Conservation (phyloP, 352 stramenopile genomes). For the Globisporangium apiculatum region DNA sequence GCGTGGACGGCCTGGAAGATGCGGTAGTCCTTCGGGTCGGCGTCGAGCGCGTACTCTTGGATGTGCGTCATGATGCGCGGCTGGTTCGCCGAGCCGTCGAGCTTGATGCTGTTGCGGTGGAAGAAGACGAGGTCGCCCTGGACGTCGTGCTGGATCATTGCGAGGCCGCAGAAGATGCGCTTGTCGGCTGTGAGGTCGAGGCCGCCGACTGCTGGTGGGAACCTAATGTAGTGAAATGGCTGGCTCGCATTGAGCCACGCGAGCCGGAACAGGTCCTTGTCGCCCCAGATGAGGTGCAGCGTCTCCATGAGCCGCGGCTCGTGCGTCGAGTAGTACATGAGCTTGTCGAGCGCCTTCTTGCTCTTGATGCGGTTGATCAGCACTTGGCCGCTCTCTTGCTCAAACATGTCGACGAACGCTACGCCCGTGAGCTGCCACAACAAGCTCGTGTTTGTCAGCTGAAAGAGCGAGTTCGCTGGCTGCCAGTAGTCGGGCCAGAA, state of each 20-base stretch:
- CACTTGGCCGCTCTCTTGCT: slow-evolving; percentile 84
- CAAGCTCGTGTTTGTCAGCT: slow-evolving; percentile 63
- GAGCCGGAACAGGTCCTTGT: slow-evolving; percentile 84
- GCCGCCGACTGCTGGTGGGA: slow-evolving; percentile 66
- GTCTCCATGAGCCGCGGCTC: slow-evolving; percentile 59
- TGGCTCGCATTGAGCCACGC: slow-evolving; percentile 74
- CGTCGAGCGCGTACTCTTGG: slow-evolving; percentile 68
- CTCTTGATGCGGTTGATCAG: slow-evolving; percentile 75
- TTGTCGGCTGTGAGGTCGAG: slow-evolving; percentile 58
- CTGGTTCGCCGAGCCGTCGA: slow-evolving; percentile 61
- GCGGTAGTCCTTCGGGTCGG: slow-evolving; percentile 63
- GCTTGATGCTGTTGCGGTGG: slow-evolving; percentile 83
- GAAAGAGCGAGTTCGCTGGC: slow-evolving; percentile 73
- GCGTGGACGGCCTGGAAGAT: slow-evolving; percentile 79
- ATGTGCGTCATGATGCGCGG: slow-evolving; percentile 77
- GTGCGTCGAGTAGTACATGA: slow-evolving; percentile 84
- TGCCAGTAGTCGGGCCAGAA: slow-evolving; percentile 87
- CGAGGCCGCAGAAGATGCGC: slow-evolving; percentile 72
- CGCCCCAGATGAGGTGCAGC: slow-evolving; percentile 77
- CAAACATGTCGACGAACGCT: slow-evolving; percentile 71
- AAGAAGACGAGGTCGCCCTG: slow-evolving; percentile 82
- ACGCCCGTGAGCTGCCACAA: slow-evolving; percentile 76
- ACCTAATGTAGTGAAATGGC: slow-evolving; percentile 74
- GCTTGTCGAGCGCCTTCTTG: slow-evolving; percentile 69
- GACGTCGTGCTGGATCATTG: slow-evolving; percentile 85